These are phyloP conservation scores for Alternaria ethzedia DNA, from an alignment of 2,329 filamentous ascomycete species.

Conservation along the genomic window DNA sequence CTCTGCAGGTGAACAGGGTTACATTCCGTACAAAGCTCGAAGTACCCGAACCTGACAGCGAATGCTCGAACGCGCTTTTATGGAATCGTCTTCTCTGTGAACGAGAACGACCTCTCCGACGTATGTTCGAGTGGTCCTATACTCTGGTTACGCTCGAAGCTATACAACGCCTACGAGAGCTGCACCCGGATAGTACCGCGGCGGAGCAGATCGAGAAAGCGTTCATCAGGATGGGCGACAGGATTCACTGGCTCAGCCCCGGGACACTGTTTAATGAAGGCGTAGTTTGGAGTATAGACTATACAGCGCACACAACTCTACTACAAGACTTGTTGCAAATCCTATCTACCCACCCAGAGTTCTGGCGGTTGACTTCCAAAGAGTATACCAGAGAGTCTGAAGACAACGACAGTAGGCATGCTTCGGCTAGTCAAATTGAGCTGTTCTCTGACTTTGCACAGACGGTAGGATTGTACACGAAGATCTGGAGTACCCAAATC, in stretches of 20 bases:
- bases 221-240: background rate
- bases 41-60: background rate
- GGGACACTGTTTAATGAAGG: background rate
- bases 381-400: background rate
- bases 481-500: background rate
- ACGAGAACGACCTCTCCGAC: background rate
- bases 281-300: background rate
- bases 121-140: background rate
- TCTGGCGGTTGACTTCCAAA: background rate
- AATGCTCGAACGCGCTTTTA: background rate
- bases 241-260: background rate
- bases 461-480: background rate
- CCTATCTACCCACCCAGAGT: background rate
- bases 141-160: background rate
- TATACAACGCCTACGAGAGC: background rate
- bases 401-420: background rate
- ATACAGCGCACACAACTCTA: background rate
- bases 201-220: background rate
- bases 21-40: background rate
- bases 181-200: background rate
- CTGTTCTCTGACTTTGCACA: background rate
- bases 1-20: background rate
- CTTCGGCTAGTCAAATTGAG: background rate
- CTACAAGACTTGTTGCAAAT: background rate
- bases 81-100: background rate